Percentiles rank a stretch among this genome's conserved stretches.
Evolutionary conservation across 371 early-diverging fungal genomes (phyloP).

Genomic region (Lichtheimia hyalospora): DNA sequence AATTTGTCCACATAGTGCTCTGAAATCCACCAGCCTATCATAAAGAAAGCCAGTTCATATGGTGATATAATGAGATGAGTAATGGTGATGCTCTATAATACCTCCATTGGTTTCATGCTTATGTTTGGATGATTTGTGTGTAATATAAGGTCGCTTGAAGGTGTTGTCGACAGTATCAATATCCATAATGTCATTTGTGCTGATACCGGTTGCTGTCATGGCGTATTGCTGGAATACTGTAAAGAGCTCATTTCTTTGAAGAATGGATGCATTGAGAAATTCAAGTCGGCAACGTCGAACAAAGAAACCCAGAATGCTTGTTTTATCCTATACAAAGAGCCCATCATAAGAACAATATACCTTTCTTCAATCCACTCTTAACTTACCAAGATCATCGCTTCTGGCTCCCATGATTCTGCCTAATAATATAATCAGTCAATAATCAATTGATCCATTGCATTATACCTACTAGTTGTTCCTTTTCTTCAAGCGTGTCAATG

Average conservation of each 20-base stretch:
- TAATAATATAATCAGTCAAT: background rate
- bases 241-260: conserved; percentile 21
- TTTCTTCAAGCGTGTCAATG: conserved; percentile 8
- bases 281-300: conserved; percentile 36
- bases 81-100: background rate
- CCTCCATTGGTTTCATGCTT: background rate
- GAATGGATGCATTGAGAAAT: conserved; percentile 20
- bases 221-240: conserved; percentile 26
- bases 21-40: conserved; percentile 36
- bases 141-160: no score
- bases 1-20: conserved; percentile 28
- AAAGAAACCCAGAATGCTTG: conserved; percentile 40
- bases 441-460: background rate
- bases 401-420: background rate
- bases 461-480: conserved; percentile 9
- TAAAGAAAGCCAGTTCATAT: background rate
- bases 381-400: background rate
- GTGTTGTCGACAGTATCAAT: background rate
- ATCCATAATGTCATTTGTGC: conserved; percentile 10
- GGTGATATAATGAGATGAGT: no score
- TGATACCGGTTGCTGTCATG: background rate
- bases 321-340: conserved; percentile 20
- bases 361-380: background rate
- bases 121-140: background rate
- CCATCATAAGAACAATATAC: background rate